Conservation (phyloP, 208 protist species). For the Leishmania arabica region DNA sequence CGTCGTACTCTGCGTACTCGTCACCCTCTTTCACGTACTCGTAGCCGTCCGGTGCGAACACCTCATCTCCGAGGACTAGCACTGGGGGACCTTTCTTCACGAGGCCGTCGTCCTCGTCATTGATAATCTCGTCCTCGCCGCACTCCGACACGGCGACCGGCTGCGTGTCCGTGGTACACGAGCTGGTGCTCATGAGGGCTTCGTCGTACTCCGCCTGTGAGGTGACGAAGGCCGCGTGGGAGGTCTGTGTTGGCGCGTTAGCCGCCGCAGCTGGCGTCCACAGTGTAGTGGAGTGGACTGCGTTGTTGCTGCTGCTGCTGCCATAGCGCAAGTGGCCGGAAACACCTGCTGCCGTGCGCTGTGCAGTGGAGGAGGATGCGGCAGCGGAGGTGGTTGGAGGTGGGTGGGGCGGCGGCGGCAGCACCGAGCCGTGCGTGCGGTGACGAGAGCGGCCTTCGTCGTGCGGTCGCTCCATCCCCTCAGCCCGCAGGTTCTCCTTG, state of each 20-base stretch:
- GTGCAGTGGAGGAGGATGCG: neutral
- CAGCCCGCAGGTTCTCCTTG: neutral
- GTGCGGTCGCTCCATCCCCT: neutral
- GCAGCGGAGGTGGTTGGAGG: neutral
- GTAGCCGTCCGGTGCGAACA: slow-evolving; percentile 23
- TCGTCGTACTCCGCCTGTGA: neutral
- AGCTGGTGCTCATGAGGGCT: neutral
- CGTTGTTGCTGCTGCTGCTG: neutral
- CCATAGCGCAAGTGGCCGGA: neutral
- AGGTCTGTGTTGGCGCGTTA: neutral
- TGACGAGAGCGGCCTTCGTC: neutral
- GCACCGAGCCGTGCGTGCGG: neutral
- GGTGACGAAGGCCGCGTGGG: neutral
- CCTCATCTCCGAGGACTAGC: slow-evolving; percentile 41
- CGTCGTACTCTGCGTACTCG: slow-evolving; percentile 20
- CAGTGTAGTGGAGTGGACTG: neutral
- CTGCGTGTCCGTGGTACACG: slow-evolving; percentile 44
- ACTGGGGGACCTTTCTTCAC: slow-evolving; percentile 39
- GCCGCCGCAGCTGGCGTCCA: neutral
- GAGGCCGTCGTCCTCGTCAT: slow-evolving; percentile 33
- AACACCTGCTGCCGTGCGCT: neutral
- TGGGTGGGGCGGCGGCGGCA: neutral
- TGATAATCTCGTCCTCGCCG: slow-evolving; percentile 31
- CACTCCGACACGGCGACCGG: slow-evolving; percentile 47
- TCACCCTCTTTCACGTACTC: slow-evolving; percentile 32